phyloP scores from a whole-genome alignment of 768 basidiomycete genomes.

The Gymnopilus junonius region DNA sequence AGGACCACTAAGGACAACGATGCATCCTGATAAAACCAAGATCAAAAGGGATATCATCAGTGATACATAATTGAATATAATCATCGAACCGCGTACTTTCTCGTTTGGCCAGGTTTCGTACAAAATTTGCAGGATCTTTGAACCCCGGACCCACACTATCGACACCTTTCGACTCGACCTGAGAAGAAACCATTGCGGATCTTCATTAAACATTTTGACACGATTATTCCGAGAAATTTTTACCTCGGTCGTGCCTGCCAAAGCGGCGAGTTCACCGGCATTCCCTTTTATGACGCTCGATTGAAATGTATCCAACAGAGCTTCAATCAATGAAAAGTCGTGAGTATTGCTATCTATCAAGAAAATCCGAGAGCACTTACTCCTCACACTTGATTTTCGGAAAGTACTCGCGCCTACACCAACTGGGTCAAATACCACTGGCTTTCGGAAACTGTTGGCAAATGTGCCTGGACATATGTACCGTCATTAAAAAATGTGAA shows the following conservation, averaged over 20 bases:
- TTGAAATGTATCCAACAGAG: conserved; percentile 78
- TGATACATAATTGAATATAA: neutral
- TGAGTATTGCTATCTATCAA: neutral
- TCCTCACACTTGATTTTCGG: conserved; percentile 63
- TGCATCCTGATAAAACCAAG: conserved; percentile 57
- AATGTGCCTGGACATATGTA: conserved; percentile 39
- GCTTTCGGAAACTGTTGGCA: conserved; percentile 73
- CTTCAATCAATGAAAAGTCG: conserved; percentile 32
- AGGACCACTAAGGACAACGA: conserved; percentile 81
- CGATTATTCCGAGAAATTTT: neutral
- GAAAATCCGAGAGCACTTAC: conserved; percentile 36
- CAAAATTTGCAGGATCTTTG: conserved; percentile 71
- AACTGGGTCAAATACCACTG: conserved; percentile 90
- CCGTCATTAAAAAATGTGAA: neutral
- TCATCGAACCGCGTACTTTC: conserved; percentile 60
- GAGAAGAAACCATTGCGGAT: neutral
- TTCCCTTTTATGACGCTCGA: conserved; percentile 95
- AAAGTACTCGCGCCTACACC: conserved; percentile 84
- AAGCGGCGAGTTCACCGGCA: conserved; percentile 82
- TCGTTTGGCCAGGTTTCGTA: conserved; percentile 68
- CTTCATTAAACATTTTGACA: neutral
- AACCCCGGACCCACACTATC: conserved; percentile 85
- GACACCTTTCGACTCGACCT: conserved; percentile 83
- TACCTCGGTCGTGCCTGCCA: conserved; percentile 81
- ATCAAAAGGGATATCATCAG: neutral